Evolutionary conservation across 306 rosid species (phyloP).

Genomic region (Fagus sylvatica): DNA sequence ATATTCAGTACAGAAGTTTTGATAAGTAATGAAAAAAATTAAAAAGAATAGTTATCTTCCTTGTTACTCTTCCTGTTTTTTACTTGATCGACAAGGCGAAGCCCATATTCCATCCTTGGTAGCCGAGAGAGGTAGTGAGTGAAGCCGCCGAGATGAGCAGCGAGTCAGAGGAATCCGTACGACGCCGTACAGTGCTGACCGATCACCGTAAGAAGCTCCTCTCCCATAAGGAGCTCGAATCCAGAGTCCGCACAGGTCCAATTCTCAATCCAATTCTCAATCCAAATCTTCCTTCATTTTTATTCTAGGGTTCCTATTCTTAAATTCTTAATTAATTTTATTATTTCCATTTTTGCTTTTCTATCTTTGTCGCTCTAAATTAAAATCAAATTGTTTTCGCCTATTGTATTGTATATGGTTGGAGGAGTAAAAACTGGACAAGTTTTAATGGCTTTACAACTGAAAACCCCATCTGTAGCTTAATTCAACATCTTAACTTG

Average conservation of each 20-base stretch:
- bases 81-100: neutral
- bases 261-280: neutral
- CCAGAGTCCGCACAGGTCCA: conserved; percentile 18
- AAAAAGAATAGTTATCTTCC: neutral
- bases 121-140: too few relatives aligned
- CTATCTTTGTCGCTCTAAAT: too few relatives aligned
- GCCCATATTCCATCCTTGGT: neutral
- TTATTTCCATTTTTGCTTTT: neutral
- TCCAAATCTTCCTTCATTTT: too few relatives aligned
- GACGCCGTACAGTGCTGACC: conserved; percentile 1
- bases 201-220: conserved; percentile 20
- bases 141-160: neutral
- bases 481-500: too few relatives aligned
- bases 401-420: too few relatives aligned
- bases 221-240: conserved; percentile 20
- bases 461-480: too few relatives aligned
- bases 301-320: neutral
- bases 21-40: neutral
- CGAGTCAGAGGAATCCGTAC: conserved; percentile 17
- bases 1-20: too few relatives aligned
- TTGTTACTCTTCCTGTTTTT: neutral
- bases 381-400: too few relatives aligned
- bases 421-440: too few relatives aligned
- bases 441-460: too few relatives aligned
- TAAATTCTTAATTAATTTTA: too few relatives aligned